Evolutionary conservation across 352 stramenopile genomes (phyloP).

Genomic region (Elongisporangium prolatum): DNA sequence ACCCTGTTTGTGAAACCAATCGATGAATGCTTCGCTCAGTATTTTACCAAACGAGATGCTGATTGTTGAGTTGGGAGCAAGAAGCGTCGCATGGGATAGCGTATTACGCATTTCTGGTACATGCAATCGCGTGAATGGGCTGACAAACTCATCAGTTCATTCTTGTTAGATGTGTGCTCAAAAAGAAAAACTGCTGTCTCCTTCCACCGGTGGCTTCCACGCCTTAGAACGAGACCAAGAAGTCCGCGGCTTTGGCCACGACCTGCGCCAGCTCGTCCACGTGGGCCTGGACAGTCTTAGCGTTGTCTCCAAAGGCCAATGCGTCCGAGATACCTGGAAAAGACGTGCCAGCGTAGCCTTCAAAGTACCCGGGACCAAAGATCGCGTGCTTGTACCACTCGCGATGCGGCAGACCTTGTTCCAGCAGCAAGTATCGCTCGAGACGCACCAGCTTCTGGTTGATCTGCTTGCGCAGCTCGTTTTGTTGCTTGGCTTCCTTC

Average conservation of each 20-base stretch:
- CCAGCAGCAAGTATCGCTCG: conserved; percentile 36
- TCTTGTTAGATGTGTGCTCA: background rate
- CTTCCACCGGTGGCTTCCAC: background rate
- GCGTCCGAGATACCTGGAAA: conserved; percentile 47
- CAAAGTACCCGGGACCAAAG: conserved; percentile 54
- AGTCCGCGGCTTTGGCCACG: conserved; percentile 26
- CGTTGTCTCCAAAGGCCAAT: conserved; percentile 39
- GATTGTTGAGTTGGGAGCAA: background rate
- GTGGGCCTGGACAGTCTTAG: conserved; percentile 28
- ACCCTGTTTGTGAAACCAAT: too few species aligned
- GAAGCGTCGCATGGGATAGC: background rate
- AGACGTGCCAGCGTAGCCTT: conserved; percentile 39
- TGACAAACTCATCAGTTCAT: background rate
- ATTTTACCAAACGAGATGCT: background rate
- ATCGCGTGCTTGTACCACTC: conserved; percentile 58
- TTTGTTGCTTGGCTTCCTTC: background rate
- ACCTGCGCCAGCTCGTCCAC: conserved; percentile 36
- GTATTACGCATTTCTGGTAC: background rate
- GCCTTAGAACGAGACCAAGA: conserved; percentile 13
- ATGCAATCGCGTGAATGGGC: background rate
- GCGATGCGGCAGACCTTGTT: conserved; percentile 39
- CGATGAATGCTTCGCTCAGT: background rate
- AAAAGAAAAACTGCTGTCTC: background rate
- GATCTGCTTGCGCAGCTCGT: conserved; percentile 13
- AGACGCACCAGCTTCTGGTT: conserved; percentile 49